Percentiles rank a stretch among this genome's conserved stretches.
phyloP scores from a whole-genome alignment of 345 rosid species.

The Sonneratia caseolaris region DNA sequence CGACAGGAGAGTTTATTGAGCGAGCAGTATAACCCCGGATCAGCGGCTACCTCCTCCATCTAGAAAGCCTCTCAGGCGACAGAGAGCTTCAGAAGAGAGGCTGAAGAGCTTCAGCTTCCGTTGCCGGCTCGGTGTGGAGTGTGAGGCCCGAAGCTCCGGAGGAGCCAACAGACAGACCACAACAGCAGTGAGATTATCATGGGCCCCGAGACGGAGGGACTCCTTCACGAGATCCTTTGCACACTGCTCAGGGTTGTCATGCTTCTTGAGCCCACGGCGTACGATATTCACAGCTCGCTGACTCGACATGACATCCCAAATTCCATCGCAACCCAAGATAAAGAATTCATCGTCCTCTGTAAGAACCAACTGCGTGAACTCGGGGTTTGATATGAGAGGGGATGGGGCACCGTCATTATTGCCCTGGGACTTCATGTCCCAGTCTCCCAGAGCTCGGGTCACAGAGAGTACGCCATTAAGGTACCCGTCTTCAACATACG shows the following conservation, averaged over 20 bases:
- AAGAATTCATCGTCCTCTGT: slow-evolving; percentile 87
- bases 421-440: slow-evolving; percentile 63
- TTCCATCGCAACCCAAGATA: slow-evolving; percentile 80
- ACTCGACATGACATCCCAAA: slow-evolving; percentile 90
- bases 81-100: slow-evolving; percentile 59
- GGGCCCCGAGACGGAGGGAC: slow-evolving; percentile 45
- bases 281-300: slow-evolving; percentile 70
- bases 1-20: neutral
- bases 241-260: slow-evolving; percentile 59
- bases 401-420: slow-evolving; percentile 43
- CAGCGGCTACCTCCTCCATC: slow-evolving; percentile 33
- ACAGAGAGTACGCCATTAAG: slow-evolving; percentile 69
- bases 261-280: slow-evolving; percentile 45
- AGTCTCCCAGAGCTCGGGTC: slow-evolving; percentile 80
- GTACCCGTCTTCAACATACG: slow-evolving; percentile 57
- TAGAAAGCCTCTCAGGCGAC: slow-evolving; percentile 46
- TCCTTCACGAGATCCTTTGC: slow-evolving; percentile 76
- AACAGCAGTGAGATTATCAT: slow-evolving; percentile 72
- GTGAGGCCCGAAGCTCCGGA: slow-evolving; percentile 27
- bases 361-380: slow-evolving; percentile 40
- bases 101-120: slow-evolving; percentile 44
- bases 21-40: neutral
- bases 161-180: slow-evolving; percentile 52
- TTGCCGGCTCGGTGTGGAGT: slow-evolving; percentile 17
- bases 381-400: slow-evolving; percentile 78